Conservation (phyloP, 140 eudicot species). For the Senecio squalidus region DNA sequence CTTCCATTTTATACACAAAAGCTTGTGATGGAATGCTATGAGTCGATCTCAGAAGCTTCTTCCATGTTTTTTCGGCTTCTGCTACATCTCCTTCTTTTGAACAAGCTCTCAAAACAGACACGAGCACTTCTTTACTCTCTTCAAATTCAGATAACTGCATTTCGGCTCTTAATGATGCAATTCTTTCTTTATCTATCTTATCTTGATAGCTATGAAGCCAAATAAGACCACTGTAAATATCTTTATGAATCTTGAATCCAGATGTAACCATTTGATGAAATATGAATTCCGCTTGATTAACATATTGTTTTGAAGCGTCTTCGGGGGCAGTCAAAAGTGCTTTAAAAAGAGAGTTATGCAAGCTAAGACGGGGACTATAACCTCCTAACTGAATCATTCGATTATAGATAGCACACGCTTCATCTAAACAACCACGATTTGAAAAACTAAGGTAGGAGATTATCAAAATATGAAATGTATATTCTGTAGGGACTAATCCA, state of each 20-base stretch:
- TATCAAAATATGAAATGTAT: slow-evolving; percentile 72
- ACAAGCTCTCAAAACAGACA: slow-evolving; percentile 80
- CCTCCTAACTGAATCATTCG: slow-evolving; percentile 92
- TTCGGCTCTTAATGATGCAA: slow-evolving; percentile 47
- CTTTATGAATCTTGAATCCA: slow-evolving; percentile 65
- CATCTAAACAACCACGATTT: slow-evolving; percentile 56
- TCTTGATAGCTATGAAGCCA: slow-evolving; percentile 97
- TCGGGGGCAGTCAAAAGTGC: slow-evolving; percentile 55
- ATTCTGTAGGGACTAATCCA: slow-evolving; percentile 79
- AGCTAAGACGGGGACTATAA: slow-evolving; percentile 75
- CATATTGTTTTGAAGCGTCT: slow-evolving; percentile 44
- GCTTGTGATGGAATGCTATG: slow-evolving; percentile 63
- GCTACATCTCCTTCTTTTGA: slow-evolving; percentile 72
- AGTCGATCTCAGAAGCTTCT: slow-evolving; percentile 39
- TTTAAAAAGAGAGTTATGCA: slow-evolving; percentile 83
- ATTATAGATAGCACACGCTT: slow-evolving; percentile 76
- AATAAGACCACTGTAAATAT: slow-evolving; percentile 77
- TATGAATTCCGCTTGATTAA: slow-evolving; percentile 76
- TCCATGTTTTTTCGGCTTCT: slow-evolving; percentile 77
- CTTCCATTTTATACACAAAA: slow-evolving; percentile 74
- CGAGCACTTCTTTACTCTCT: slow-evolving; percentile 65
- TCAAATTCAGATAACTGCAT: slow-evolving; percentile 56
- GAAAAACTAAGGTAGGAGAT: slow-evolving; percentile 87
- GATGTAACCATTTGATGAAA: slow-evolving; percentile 63
- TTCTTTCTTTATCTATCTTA: slow-evolving; percentile 57